Conservation (phyloP, 305 asterid species). For the Plantago coronopus region DNA sequence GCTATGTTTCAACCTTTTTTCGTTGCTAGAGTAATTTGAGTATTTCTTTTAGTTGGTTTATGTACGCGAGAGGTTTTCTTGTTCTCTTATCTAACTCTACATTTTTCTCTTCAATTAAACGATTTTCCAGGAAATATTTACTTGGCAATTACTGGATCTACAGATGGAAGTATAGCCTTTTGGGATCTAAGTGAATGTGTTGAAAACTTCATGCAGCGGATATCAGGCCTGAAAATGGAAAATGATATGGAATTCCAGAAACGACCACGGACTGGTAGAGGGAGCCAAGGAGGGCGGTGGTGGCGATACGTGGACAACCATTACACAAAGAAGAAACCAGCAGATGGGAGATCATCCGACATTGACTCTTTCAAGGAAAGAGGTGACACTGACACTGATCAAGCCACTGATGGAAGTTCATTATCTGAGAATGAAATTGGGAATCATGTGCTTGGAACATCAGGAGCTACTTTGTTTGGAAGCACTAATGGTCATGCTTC, state of each 20-base stretch:
- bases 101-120: background rate
- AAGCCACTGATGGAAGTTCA: constrained; percentile 23
- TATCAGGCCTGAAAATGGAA: constrained; percentile 48
- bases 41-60: constrained; percentile 11
- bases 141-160: constrained; percentile 74
- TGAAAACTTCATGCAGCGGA: constrained; percentile 61
- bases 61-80: background rate
- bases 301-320: constrained; percentile 53
- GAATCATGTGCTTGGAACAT: constrained; percentile 29
- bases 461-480: constrained; percentile 31
- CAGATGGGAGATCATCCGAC: constrained; percentile 20
- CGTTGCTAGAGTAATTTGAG: constrained; percentile 17
- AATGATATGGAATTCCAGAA: constrained; percentile 59
- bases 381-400: constrained; percentile 22
- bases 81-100: constrained; percentile 9
- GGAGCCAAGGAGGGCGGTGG: constrained; percentile 94
- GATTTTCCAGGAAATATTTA: constrained; percentile 45
- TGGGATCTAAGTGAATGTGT: constrained; percentile 80
- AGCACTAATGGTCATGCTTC: constrained; percentile 23
- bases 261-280: constrained; percentile 93
- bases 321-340: constrained; percentile 38
- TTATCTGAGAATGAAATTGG: constrained; percentile 28
- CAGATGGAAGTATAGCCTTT: constrained; percentile 84
- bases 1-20: background rate
- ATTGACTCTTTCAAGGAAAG: constrained; percentile 27